Conservation (phyloP, 2,329 filamentous ascomycete species). For the Phialophora expanda region DNA sequence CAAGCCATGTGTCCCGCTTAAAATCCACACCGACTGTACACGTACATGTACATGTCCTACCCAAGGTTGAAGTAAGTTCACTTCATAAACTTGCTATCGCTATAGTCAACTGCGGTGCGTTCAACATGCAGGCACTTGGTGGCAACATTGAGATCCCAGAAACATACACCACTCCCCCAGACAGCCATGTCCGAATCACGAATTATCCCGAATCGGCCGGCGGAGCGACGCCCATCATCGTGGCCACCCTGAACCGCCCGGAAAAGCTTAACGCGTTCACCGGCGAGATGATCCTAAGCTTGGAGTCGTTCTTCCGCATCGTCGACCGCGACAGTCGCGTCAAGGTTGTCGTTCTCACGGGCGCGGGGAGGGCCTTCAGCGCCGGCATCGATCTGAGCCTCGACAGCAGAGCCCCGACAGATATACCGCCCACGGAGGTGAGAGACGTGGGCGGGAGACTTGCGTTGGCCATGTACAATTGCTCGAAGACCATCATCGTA, state of each 20-base stretch:
- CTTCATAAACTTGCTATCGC: too few species aligned
- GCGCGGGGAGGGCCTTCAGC: constrained; percentile 40
- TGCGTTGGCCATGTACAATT: constrained; percentile 23
- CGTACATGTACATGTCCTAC: too few species aligned
- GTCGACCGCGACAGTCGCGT: constrained; percentile 26
- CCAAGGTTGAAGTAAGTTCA: too few species aligned
- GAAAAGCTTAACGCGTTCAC: constrained; percentile 65
- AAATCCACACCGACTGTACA: too few species aligned
- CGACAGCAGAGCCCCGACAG: constrained; percentile 5
- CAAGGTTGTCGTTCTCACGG: constrained; percentile 24
- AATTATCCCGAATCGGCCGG: constrained; percentile 12
- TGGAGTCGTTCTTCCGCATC: constrained; percentile 44
- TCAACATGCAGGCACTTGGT: constrained; percentile 2
- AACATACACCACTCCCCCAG: constrained; percentile 6
- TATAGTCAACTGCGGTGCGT: not conserved
- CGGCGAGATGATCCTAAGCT: constrained; percentile 54
- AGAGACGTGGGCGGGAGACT: constrained; percentile 16
- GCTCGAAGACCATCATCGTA: constrained; percentile 20
- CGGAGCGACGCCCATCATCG: constrained; percentile 48
- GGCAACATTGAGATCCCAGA: constrained; percentile 14
- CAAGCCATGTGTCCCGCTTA: not conserved
- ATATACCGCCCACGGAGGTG: constrained; percentile 11
- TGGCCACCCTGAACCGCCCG: constrained; percentile 61
- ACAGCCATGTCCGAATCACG: constrained; percentile 15
- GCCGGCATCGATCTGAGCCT: constrained; percentile 20